Base-by-base conservation (phyloP, 371 early-diverging fungal species). In the Syncephalis plumigaleata region DNA sequence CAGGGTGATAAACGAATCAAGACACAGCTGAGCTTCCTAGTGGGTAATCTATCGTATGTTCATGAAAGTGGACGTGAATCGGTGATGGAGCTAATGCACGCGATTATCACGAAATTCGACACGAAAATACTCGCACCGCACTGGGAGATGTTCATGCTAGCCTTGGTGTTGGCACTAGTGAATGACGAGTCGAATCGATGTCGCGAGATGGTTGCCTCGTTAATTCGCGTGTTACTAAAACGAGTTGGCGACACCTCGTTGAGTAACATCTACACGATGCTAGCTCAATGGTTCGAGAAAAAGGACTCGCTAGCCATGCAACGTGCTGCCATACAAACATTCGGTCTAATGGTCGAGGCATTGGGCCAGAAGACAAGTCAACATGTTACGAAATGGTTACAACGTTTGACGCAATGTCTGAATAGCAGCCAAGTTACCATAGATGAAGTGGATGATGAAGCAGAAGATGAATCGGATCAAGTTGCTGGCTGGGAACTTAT, bases 131-230 rank as follows among this genome's bases (percentile, higher is more conserved):
- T 91, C 40, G 64, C 65, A 52, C 82, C 83, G 26, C 87, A 75
- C 44, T 61, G 71, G 0, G 90, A 93, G 50, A 60, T 84, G 43
- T 71, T 92, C 49, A 87, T 94, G 57, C 44, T 94, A 51, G 79
- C 81, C 0, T 54, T 96, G 48, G 81, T 84, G 2, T 71, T 87
- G 69, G 69, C 71, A 9, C 66, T 93, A 3, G 79, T 89, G 39
- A 89, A 90, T 45, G 97, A 96, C 47, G 89, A 87, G 13, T 80
- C 86, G n/a, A 55, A 74, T 25, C 80, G 83, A 53, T 94, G 95
- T 52, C 75, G 91, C 26, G 85, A 83, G 60, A 85, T 89, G 81
- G 69, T 89, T 1, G 86, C 77, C 22, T 64, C 66, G 9, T 51
- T 91, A 39, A 70, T 91, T 54, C 78, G 79, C 47, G 48, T 51